These are phyloP conservation scores for Wickerhamomyces bisporus DNA, from an alignment of 805 yeast species.

Conservation along the genomic window DNA sequence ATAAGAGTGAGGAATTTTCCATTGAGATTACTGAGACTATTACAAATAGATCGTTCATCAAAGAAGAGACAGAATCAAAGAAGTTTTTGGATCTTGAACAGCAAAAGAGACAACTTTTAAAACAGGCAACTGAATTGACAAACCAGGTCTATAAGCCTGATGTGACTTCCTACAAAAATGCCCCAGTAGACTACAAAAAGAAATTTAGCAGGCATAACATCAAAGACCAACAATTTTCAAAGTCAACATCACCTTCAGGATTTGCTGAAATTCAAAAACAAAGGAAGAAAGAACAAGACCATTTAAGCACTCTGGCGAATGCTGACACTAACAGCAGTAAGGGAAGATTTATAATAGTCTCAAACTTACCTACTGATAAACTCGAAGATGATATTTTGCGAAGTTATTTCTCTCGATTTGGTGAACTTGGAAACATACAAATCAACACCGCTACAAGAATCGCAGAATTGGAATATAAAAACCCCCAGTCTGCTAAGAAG, in stretches of 20 bases:
- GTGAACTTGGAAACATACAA: conserved; percentile 27
- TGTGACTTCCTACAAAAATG: conserved; percentile 7
- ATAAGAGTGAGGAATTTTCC: conserved; percentile 21
- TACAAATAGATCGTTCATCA: conserved; percentile 6
- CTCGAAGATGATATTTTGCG: conserved; percentile 29
- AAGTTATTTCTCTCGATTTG: conserved; percentile 37
- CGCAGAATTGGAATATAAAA: conserved; percentile 35
- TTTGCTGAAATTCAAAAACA: not conserved
- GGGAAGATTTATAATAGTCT: conserved; percentile 29
- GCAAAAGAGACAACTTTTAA: conserved; percentile 4
- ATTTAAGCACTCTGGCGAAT: conserved; percentile 4
- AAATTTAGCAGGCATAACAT: not conserved
- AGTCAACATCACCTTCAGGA: not conserved
- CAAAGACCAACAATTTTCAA: not conserved
- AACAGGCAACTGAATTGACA: conserved; percentile 9
- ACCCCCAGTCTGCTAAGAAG: conserved; percentile 32
- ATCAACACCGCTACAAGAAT: conserved; percentile 23
- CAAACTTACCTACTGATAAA: conserved; percentile 38
- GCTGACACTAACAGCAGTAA: not conserved
- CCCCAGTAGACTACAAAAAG: conserved; percentile 8
- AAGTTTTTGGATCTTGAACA: conserved; percentile 2
- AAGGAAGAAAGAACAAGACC: conserved; percentile 8
- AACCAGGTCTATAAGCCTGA: conserved; percentile 11
- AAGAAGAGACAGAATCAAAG: not conserved
- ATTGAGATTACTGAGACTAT: conserved; percentile 25